Conservation (phyloP, 345 rosid genomes). For the Pistacia atlantica region DNA sequence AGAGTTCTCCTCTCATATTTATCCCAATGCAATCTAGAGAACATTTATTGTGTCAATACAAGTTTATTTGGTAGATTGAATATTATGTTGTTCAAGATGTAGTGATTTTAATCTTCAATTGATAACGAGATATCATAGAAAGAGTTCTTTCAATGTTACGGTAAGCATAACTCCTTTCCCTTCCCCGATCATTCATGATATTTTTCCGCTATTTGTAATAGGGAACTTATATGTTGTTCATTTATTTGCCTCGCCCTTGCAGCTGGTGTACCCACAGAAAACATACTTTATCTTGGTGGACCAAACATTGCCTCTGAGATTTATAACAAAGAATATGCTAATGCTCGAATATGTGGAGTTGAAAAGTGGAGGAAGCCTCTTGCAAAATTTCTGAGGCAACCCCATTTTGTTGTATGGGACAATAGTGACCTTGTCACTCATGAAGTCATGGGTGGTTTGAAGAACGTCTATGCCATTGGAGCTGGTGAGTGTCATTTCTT, state of each 20-base stretch:
- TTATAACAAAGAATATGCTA: slow-evolving; percentile 76
- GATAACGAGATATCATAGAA: background rate
- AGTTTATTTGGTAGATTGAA: background rate
- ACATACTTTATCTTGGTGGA: slow-evolving; percentile 81
- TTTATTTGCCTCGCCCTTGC: slow-evolving; percentile 20
- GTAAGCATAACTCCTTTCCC: background rate
- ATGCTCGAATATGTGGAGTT: slow-evolving; percentile 82
- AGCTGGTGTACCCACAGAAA: slow-evolving; percentile 70
- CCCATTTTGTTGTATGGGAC: slow-evolving; percentile 82
- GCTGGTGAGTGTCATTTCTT: slow-evolving; percentile 52
- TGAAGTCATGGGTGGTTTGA: slow-evolving; percentile 87
- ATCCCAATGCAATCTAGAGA: background rate
- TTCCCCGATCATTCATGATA: background rate
- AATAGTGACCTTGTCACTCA: slow-evolving; percentile 83
- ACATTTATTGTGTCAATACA: background rate
- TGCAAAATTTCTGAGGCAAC: slow-evolving; percentile 75
- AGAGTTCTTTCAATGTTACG: background rate
- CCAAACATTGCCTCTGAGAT: slow-evolving; percentile 86
- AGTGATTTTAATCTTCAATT: background rate
- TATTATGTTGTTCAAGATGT: background rate
- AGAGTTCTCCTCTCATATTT: slow-evolving; percentile 20
- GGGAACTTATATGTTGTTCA: background rate
- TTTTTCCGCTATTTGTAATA: background rate
- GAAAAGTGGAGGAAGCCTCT: slow-evolving; percentile 76
- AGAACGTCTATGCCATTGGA: slow-evolving; percentile 89